Base-by-base conservation (phyloP, 768 basidiomycete genomes). In the Scleroderma citrinum region DNA sequence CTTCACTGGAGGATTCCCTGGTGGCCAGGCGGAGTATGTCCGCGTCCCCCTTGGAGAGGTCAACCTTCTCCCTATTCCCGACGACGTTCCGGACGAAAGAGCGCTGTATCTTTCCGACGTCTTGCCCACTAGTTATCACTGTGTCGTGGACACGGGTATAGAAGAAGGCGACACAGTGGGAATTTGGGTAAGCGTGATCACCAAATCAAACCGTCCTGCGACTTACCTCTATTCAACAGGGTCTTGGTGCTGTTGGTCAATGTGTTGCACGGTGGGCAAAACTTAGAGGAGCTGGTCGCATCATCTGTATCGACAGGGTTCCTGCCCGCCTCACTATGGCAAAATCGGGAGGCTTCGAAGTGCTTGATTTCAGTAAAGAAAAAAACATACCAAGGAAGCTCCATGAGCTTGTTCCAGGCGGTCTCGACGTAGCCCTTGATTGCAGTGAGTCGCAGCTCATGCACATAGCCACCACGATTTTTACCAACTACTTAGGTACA, bases 1-100 rank as follows among this genome's bases (percentile, higher is more conserved):
- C 62, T 77, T 86, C 55, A 80, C 82, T 0, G 82, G 84, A 5
- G 85, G 86, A 11, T 85, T 81, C 63, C 75, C 87, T 5, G 87
- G 74, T 17, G 86, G 85, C 0, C 87, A 89, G 59, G 82, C 86
- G 0, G 86, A 89, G 62, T 87, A 82, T 56, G 81, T 83, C 3
- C 74, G 83, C 29, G 81, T 89, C 2, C 86, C 84, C 0, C 76
- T 78, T 57, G 88, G 82, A 34, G 75, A 85, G 41, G 79, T 83
- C 37, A 90, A 89, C 65, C 72, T 83, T 31, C 72, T 88, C 23
- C 80, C 80, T 23, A 75, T 90, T 2, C 87, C 87, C 1, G 77
- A 83, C 48, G 67, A 71, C 13, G 69, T 92, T 7, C 56, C 80
- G 3, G 79, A 88, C 64, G 84, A 87, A 68, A 72, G 78, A 51